Conservation (phyloP, 345 rosid genomes). For the Viola odorata region DNA sequence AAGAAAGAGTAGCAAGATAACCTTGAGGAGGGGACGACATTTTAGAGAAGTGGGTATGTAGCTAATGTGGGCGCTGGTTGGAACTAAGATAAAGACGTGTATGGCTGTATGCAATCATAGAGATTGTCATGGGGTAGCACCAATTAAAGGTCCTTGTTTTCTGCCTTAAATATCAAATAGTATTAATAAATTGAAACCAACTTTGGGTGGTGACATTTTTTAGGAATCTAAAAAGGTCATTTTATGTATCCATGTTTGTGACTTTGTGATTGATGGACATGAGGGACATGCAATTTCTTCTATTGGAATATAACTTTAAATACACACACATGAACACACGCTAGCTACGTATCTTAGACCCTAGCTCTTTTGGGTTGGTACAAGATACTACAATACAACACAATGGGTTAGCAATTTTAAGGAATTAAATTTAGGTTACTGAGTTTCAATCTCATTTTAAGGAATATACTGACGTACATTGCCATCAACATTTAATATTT, state of each 20-base stretch:
- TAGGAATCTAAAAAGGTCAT: neutral
- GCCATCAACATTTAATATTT: too few relatives aligned
- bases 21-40: constrained; percentile 10
- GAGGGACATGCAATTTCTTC: too few relatives aligned
- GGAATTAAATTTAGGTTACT: too few relatives aligned
- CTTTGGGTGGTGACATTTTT: constrained; percentile 11
- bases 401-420: too few relatives aligned
- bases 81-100: constrained; percentile 38
- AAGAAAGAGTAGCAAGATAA: neutral
- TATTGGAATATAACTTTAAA: too few relatives aligned
- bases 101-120: constrained; percentile 39
- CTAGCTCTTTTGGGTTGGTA: neutral
- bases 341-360: too few relatives aligned
- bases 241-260: neutral
- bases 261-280: neutral
- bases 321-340: too few relatives aligned
- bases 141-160: constrained; percentile 1
- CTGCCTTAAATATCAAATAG: constrained; percentile 6
- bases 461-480: too few relatives aligned
- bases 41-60: neutral
- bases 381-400: too few relatives aligned
- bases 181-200: too few relatives aligned
- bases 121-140: constrained; percentile 21
- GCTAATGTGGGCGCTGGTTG: constrained; percentile 8
- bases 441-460: too few relatives aligned